Percentiles rank a stretch among this genome's conserved stretches.
These are phyloP conservation scores for Tylopilus vinaceipallidus DNA, from an alignment of 768 basidiomycete species.

Conservation along the genomic window DNA sequence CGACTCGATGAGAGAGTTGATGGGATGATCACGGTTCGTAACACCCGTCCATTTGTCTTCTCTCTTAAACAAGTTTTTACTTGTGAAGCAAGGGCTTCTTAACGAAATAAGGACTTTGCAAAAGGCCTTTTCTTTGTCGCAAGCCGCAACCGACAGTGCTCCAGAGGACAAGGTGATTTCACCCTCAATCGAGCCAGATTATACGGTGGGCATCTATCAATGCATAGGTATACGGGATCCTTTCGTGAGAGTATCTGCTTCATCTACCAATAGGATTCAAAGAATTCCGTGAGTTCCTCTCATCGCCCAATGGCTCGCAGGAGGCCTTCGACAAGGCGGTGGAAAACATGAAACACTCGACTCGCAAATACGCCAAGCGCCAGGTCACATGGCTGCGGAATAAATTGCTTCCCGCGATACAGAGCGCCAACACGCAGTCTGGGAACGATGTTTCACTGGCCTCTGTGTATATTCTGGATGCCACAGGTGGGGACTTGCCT, in stretches of 20 bases:
- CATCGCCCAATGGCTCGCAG: constrained; percentile 38
- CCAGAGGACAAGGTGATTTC: neutral
- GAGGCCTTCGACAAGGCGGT: constrained; percentile 53
- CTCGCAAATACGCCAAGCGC: constrained; percentile 86
- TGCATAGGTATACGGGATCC: constrained; percentile 66
- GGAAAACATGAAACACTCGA: constrained; percentile 81
- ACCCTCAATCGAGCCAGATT: constrained; percentile 39
- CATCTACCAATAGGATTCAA: constrained; percentile 67
- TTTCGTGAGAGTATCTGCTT: neutral
- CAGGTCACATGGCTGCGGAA: constrained; percentile 93
- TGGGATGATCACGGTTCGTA: constrained; percentile 77
- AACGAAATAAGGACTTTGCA: constrained; percentile 68
- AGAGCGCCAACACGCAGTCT: constrained; percentile 43
- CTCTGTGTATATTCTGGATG: constrained; percentile 62
- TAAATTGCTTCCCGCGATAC: constrained; percentile 76
- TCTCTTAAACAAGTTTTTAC: constrained; percentile 1
- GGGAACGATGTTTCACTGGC: constrained; percentile 25
- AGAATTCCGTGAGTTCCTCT: constrained; percentile 76
- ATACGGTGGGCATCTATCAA: constrained; percentile 88
- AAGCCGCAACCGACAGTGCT: neutral
- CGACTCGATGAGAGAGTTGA: constrained; percentile 83
- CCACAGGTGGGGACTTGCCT: constrained; percentile 51
- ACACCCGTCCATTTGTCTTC: neutral
- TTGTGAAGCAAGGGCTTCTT: constrained; percentile 67
- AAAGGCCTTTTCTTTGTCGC: constrained; percentile 14